These are phyloP conservation scores for Nakaseomyces sp. DNA, from an alignment of 1,139 yeast species.

Conservation along the genomic window DNA sequence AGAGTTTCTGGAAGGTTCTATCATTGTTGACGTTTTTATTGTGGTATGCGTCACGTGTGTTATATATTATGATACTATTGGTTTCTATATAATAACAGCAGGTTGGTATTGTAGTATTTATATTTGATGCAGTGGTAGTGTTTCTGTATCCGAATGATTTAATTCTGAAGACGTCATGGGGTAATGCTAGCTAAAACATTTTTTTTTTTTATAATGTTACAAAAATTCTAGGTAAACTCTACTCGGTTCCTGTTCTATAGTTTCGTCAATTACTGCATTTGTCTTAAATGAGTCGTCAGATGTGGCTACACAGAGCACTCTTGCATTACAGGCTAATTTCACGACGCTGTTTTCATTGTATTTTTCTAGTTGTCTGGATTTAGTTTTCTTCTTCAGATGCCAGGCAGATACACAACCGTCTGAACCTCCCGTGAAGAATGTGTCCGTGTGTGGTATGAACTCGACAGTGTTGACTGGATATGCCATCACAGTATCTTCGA, in stretches of 20 bases:
- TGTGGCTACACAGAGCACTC: conserved; percentile 49
- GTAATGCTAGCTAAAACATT: no score
- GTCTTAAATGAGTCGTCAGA: conserved; percentile 51
- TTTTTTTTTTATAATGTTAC: neutral
- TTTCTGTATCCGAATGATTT: no score
- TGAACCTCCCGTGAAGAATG: conserved; percentile 69
- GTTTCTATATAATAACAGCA: no score
- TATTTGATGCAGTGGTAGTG: neutral
- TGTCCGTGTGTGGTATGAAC: conserved; percentile 41
- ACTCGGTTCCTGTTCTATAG: conserved; percentile 22
- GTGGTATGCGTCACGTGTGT: neutral
- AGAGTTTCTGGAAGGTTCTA: conserved; percentile 15
- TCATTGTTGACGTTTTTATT: neutral
- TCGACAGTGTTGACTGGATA: conserved; percentile 67
- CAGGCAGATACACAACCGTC: conserved; percentile 72
- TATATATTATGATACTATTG: no score
- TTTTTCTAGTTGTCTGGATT: conserved; percentile 46
- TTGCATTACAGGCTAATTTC: conserved; percentile 36
- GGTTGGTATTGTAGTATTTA: neutral
- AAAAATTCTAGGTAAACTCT: conserved; percentile 16
- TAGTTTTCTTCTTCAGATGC: conserved; percentile 51
- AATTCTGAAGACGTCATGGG: no score
- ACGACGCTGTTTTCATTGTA: conserved; percentile 43
- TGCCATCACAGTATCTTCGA: conserved; percentile 49
- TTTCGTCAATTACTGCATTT: conserved; percentile 19